Conservation (phyloP, 2,329 filamentous ascomycete genomes). For the Anthostomella pinea region DNA sequence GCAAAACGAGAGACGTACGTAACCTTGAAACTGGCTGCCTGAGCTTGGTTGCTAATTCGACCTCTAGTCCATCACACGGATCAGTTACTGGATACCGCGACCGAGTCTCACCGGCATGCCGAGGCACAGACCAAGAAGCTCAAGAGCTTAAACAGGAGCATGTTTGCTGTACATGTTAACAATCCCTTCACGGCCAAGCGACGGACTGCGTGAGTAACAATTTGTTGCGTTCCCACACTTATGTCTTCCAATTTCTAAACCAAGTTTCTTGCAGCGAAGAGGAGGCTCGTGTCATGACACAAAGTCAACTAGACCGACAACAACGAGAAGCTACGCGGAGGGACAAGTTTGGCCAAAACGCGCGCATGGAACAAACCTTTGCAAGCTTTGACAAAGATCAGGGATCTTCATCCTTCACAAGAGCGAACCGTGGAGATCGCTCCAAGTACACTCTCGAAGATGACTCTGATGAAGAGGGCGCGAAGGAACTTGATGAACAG, state of each 20-base stretch:
- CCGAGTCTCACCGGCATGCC: conserved; percentile 67
- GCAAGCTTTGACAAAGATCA: conserved; percentile 34
- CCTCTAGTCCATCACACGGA: conserved; percentile 85
- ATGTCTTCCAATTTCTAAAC: too few relatives aligned
- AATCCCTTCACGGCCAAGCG: conserved; percentile 74
- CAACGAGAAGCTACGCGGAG: conserved; percentile 62
- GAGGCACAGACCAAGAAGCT: conserved; percentile 80
- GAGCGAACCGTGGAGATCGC: conserved; percentile 53
- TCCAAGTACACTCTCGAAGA: conserved; percentile 77
- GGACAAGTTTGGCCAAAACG: conserved; percentile 49
- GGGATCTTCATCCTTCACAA: conserved; percentile 23
- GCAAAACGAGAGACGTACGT: conserved; percentile 76
- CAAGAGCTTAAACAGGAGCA: conserved; percentile 81
- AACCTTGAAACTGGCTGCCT: too few relatives aligned
- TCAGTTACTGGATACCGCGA: conserved; percentile 78
- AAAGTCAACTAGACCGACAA: conserved; percentile 59
- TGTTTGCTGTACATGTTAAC: conserved; percentile 81
- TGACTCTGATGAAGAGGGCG: conserved; percentile 45
- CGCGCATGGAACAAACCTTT: conserved; percentile 53
- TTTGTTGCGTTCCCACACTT: too few relatives aligned
- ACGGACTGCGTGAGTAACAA: conserved; percentile 56
- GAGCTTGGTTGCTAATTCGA: too few relatives aligned
- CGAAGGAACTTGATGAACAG: conserved; percentile 52
- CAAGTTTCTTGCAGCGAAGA: too few relatives aligned
- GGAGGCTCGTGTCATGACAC: conserved; percentile 16